Conservation (phyloP, 164 flowering plant species). For the Taxillus chinensis region DNA sequence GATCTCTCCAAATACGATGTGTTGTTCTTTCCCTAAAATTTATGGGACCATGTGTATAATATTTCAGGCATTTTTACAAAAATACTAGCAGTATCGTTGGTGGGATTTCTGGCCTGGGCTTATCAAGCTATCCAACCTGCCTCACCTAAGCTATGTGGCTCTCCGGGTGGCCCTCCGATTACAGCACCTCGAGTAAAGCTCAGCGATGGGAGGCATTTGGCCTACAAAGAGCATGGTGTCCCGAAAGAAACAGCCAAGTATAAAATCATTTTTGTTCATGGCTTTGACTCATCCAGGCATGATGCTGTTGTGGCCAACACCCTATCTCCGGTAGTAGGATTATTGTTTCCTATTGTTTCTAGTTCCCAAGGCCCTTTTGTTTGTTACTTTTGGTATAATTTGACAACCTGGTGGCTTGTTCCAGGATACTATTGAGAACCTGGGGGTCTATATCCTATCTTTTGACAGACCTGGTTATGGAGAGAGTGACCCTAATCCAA, state of each 20-base stretch:
- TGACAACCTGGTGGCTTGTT: constrained; percentile 1
- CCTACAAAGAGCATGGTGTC: constrained; percentile 65
- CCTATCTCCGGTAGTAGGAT: constrained; percentile 34
- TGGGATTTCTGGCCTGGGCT: constrained; percentile 40
- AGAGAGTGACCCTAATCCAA: constrained; percentile 67
- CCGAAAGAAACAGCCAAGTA: constrained; percentile 44
- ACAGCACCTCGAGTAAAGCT: constrained; percentile 66
- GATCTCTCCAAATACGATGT: background rate
- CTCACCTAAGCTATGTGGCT: constrained; percentile 47
- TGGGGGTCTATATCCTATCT: constrained; percentile 45
- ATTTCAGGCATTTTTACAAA: constrained; percentile 32
- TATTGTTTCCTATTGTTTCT: constrained; percentile 1
- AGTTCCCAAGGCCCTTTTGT: background rate
- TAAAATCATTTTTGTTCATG: constrained; percentile 53
- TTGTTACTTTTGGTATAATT: background rate
- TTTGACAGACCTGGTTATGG: constrained; percentile 74
- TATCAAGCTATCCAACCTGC: constrained; percentile 55
- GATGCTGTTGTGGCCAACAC: constrained; percentile 13
- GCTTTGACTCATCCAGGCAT: constrained; percentile 42
- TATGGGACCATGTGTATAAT: constrained; percentile 9
- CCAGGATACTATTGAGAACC: constrained; percentile 42
- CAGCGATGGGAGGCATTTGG: constrained; percentile 67
- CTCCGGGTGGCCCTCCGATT: constrained; percentile 51
- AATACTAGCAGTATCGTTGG: constrained; percentile 19
- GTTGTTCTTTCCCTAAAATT: background rate